phyloP scores from a whole-genome alignment of 805 yeast species.

The Candida sonorensis region DNA sequence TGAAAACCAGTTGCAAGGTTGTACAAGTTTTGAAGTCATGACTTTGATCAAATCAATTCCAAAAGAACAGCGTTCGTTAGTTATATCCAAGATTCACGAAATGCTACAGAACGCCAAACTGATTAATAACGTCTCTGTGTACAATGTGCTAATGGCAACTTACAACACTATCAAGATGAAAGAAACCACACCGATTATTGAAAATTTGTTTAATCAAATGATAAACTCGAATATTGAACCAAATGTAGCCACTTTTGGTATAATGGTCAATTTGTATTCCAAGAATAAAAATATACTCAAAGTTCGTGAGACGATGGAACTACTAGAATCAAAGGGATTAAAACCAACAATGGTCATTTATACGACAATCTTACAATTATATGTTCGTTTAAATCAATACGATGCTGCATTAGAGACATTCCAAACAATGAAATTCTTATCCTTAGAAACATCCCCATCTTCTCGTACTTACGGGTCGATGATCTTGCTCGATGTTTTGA shows the following conservation, averaged over 20 bases:
- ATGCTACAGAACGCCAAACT: slow-evolving; percentile 32
- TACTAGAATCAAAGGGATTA: slow-evolving; percentile 33
- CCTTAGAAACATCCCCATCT: slow-evolving; percentile 61
- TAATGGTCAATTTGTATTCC: slow-evolving; percentile 40
- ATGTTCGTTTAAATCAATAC: slow-evolving; percentile 44
- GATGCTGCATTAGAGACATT: slow-evolving; percentile 66
- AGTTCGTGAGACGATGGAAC: slow-evolving; percentile 31
- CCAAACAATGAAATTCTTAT: slow-evolving; percentile 78
- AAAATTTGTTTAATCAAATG: slow-evolving; percentile 26
- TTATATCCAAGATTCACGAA: slow-evolving; percentile 31
- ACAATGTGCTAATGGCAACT: slow-evolving; percentile 31
- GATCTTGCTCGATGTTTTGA: slow-evolving; percentile 57
- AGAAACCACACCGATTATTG: slow-evolving; percentile 25
- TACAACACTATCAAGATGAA: slow-evolving; percentile 14
- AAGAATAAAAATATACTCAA: slow-evolving; percentile 30
- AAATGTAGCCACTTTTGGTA: slow-evolving; percentile 35
- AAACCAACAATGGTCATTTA: slow-evolving; percentile 41
- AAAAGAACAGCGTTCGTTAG: slow-evolving; percentile 23
- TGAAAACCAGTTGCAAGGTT: slow-evolving; percentile 29
- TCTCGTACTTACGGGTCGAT: slow-evolving; percentile 62
- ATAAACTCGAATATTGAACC: slow-evolving; percentile 22
- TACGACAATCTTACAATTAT: slow-evolving; percentile 53
- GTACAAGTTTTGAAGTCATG: slow-evolving; percentile 29
- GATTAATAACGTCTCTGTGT: slow-evolving; percentile 25
- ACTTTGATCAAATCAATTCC: slow-evolving; percentile 37